Conservation (phyloP, 495 filamentous ascomycete species). For the Physcia stellaris region DNA sequence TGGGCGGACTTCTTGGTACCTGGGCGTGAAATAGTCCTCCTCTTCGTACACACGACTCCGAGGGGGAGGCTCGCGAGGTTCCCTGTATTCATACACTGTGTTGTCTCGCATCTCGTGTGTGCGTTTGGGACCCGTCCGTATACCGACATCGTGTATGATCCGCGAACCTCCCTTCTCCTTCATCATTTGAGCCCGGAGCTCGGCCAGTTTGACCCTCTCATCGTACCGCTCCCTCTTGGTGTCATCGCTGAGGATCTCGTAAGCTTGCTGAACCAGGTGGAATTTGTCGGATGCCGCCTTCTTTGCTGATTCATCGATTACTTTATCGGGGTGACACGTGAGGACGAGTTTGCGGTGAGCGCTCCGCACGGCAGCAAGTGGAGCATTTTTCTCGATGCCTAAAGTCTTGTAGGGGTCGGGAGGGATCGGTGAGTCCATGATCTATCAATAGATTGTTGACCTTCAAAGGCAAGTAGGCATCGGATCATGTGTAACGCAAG, state of each 20-base stretch:
- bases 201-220: conserved; percentile 49
- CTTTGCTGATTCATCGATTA: conserved; percentile 59
- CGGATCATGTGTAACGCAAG: conserved; percentile 2
- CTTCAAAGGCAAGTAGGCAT: conserved; percentile 3
- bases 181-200: conserved; percentile 39
- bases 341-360: conserved; percentile 87
- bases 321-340: conserved; percentile 91
- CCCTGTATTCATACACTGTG: conserved; percentile 32
- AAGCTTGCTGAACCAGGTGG: conserved; percentile 85
- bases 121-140: conserved; percentile 3
- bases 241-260: conserved; percentile 80
- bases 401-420: conserved; percentile 75
- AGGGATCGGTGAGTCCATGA: conserved; percentile 51
- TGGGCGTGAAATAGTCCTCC: conserved; percentile 29
- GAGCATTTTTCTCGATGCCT: conserved; percentile 62
- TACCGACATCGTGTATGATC: conserved; percentile 5
- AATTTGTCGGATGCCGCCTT: conserved; percentile 68
- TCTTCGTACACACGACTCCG: conserved; percentile 9
- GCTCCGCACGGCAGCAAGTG: conserved; percentile 57
- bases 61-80: no score
- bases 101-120: conserved; percentile 32
- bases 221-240: conserved; percentile 60
- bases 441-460: no score
- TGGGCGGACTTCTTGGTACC: conserved; percentile 22
- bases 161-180: conserved; percentile 23